phyloP scores from a whole-genome alignment of 176 grass and related monocot genomes.

The Triticum urartu region DNA sequence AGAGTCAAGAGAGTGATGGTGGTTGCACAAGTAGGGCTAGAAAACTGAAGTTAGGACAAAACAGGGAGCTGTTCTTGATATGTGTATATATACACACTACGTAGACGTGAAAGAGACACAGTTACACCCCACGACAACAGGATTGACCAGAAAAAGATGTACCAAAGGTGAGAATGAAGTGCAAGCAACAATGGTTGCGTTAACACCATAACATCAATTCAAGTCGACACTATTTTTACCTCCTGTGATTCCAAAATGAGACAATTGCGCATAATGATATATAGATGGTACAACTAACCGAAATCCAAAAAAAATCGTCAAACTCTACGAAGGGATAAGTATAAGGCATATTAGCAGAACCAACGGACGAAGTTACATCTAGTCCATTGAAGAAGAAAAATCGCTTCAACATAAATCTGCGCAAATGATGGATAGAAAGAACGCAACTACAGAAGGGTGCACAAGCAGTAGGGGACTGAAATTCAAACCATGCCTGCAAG shows the following conservation, averaged over 20 bases:
- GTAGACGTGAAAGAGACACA: slow-evolving; percentile 11
- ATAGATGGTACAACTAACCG: not conserved
- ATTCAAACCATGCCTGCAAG: not conserved
- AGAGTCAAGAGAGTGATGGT: not conserved
- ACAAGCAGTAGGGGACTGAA: not conserved
- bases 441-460: not conserved
- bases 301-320: not conserved
- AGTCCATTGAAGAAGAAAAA: not conserved
- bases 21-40: not conserved
- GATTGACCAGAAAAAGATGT: slow-evolving; percentile 39
- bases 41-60: slow-evolving; percentile 38
- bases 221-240: not conserved
- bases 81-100: slow-evolving; percentile 5
- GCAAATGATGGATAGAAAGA: not conserved
- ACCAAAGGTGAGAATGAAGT: slow-evolving; percentile 3
- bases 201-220: not conserved
- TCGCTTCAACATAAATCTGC: not conserved
- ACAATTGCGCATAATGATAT: not conserved
- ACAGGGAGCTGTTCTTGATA: slow-evolving; percentile 33
- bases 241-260: not conserved
- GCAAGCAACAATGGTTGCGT: slow-evolving; percentile 22
- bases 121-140: slow-evolving; percentile 23
- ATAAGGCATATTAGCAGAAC: not conserved
- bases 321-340: slow-evolving; percentile 22
- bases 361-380: slow-evolving; percentile 9